Evolutionary conservation across 2,329 filamentous ascomycete species (phyloP), one percentile per base, ranked within the genome.

Genomic region (Aspergillus sp.): DNA sequence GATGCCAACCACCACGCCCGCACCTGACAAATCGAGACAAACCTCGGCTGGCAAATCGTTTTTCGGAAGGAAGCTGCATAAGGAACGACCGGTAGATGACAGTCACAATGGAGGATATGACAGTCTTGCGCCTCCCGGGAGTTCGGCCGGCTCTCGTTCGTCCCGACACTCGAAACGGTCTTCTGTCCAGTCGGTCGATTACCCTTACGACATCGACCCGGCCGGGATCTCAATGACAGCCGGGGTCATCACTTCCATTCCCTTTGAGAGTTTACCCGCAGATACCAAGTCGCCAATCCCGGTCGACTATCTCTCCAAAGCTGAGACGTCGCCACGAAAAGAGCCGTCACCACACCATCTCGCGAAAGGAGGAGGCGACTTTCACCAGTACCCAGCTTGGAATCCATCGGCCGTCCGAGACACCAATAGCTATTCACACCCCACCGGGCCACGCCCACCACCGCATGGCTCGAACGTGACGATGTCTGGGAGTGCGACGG

Each of bases 211-310:
- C 57, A 69, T 78, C n/a, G 84, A 87, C 67, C 68, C 73, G 52
- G 78, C 83, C 61, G 87, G 86, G 60, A 78, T 93, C 62, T 89
- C 90, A 71, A 87, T 88, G 80, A 88, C 87, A 72, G 89, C 92
- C 36, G 92, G 92, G 59, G 86, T 94, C 59, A 91, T 96, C 71
- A 92, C 92, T 36, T 89, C 91, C 29, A 93, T 97, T 65, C 91
- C 93, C 32, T 96, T 96, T 80, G 91, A 96, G 67, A 87, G 81
- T 69, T 82, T 89, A 31, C 74, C 83, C 54, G 74, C 84, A 56
- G 89, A 90, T 73, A 84, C 84, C 52, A 87, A 86, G 71, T 89
- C 87, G 24, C 89, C 91, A 5, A 84, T 91, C 59, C 79, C 89
- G 45, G 82, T 91, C 70, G 90, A 96, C 50, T 90, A 90, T 71